Evolutionary conservation across 495 filamentous ascomycete species (phyloP), one percentile per base, ranked within the genome.

Genomic region (Hyaloscypha hepaticicola): DNA sequence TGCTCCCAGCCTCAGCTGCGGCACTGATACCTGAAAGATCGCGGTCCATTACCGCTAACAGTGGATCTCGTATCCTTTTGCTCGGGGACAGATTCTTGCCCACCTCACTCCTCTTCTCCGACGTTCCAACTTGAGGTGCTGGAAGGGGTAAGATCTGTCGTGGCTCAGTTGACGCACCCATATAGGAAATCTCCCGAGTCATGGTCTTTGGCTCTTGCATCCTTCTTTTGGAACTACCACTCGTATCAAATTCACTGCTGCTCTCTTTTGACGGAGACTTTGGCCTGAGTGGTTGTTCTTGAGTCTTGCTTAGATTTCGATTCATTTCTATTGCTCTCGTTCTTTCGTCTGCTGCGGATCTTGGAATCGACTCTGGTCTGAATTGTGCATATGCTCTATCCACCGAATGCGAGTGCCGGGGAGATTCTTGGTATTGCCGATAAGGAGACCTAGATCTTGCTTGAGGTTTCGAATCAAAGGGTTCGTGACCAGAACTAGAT

Each of bases 401-500:
- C 4, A 45, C 38, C 3, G 38, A 45, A 16, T 45, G 38, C 11
- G 38, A 14, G 19, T 16, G 38, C 7, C 38, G 38, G 16, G 6
- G 38, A 19, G 38, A 45, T 45, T 45, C 38, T 45, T 16, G 38
- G 19, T 45, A 45, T 45, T 16, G 16, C 3, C 12, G 38, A 16
- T 16, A 16, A 16, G 38, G 16, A 45, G 38, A 14, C 19, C 38
- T 45, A 19, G 38, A 45, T 16, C 38, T 4, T 45, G 14, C 38
- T 8, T 16, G 9, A 4, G 38, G 11, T 19, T 45, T 45, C 11
- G 38, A 45, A 45, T 45, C 11, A 16, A 45, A 45, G 9, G 1
- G 50, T 24, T 53, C 22, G 50, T 53, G 50, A 8, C 50, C 50
- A 28, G 25, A 28, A 53, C 50, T 53, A 31, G 31, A 58, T 21